A percentile compares a stretch with the other conserved stretches of the same genome.
Evolutionary conservation across 2,329 filamentous ascomycete species (phyloP).

Genomic region (Aspergillus calidoustus): DNA sequence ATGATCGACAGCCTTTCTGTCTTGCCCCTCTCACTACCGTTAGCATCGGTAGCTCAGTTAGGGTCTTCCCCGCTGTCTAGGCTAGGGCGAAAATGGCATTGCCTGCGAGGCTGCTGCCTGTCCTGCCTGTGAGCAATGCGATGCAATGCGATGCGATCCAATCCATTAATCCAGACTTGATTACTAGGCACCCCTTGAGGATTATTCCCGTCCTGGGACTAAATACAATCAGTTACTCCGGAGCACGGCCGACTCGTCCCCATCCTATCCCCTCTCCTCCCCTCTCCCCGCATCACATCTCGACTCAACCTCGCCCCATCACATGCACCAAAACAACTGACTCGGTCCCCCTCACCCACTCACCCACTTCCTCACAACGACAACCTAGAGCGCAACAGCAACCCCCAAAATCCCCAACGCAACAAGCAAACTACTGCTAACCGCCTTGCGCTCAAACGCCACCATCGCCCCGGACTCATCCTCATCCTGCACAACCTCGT

Average conservation of each 20-base stretch:
- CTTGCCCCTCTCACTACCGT: too few species aligned
- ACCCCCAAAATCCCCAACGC: neutral
- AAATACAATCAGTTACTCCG: neutral
- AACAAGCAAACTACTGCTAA: conserved; percentile 1
- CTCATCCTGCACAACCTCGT: neutral
- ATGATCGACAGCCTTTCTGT: neutral
- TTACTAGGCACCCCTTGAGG: neutral
- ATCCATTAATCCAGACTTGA: neutral
- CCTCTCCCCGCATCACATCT: neutral
- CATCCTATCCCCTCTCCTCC: too few species aligned
- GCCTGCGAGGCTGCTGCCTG: neutral
- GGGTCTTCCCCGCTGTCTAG: neutral
- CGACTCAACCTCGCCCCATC: neutral
- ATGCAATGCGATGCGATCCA: neutral
- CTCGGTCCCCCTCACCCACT: neutral
- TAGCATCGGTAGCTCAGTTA: too few species aligned
- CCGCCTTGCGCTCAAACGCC: neutral
- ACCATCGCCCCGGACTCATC: neutral
- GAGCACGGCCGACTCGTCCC: neutral
- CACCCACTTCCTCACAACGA: neutral
- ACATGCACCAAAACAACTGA: neutral
- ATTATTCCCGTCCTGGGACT: neutral
- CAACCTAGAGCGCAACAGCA: neutral
- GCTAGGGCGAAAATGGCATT: neutral
- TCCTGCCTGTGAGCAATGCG: too few species aligned